Evolutionary conservation across 176 grass and related monocot genomes (phyloP).

Genomic region (Triticum monococcum): DNA sequence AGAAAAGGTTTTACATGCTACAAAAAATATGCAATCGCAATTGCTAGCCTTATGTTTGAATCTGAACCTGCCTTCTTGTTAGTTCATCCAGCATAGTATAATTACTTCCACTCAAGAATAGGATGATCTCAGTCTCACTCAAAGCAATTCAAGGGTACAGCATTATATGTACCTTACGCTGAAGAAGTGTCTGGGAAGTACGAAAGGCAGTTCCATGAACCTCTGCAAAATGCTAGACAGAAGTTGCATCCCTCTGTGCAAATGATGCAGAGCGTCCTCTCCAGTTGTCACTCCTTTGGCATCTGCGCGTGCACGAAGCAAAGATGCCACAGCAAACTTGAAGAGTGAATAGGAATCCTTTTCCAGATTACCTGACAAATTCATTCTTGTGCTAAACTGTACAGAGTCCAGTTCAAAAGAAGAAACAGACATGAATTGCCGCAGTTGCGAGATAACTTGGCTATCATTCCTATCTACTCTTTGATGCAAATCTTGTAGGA

Average conservation of each 20-base stretch:
- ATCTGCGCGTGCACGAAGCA: slow-evolving; percentile 30
- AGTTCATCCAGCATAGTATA: background rate
- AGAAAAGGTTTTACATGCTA: background rate
- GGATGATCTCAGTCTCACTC: background rate
- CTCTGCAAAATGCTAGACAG: slow-evolving; percentile 58
- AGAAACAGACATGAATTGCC: slow-evolving; percentile 43
- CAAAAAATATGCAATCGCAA: background rate
- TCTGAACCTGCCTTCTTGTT: background rate
- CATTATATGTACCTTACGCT: slow-evolving; percentile 51
- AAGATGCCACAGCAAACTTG: slow-evolving; percentile 55
- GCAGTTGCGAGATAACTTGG: slow-evolving; percentile 33
- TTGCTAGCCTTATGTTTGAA: background rate
- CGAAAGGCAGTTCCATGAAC: slow-evolving; percentile 63
- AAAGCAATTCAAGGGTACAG: slow-evolving; percentile 4
- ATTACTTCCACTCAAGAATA: background rate
- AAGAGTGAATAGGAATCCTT: slow-evolving; percentile 47
- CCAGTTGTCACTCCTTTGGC: slow-evolving; percentile 39
- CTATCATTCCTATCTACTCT: slow-evolving; percentile 48
- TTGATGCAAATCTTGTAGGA: slow-evolving; percentile 61
- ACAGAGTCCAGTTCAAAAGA: slow-evolving; percentile 35
- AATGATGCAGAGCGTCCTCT: slow-evolving; percentile 16
- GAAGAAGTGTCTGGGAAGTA: slow-evolving; percentile 82
- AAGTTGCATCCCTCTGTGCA: slow-evolving; percentile 49
- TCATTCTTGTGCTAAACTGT: slow-evolving; percentile 31
- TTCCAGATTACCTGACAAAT: slow-evolving; percentile 32